These are phyloP conservation scores for Ophiognomonia clavigignenti-juglandacearum DNA, from an alignment of 2,329 filamentous ascomycete genomes.

Conservation along the genomic window DNA sequence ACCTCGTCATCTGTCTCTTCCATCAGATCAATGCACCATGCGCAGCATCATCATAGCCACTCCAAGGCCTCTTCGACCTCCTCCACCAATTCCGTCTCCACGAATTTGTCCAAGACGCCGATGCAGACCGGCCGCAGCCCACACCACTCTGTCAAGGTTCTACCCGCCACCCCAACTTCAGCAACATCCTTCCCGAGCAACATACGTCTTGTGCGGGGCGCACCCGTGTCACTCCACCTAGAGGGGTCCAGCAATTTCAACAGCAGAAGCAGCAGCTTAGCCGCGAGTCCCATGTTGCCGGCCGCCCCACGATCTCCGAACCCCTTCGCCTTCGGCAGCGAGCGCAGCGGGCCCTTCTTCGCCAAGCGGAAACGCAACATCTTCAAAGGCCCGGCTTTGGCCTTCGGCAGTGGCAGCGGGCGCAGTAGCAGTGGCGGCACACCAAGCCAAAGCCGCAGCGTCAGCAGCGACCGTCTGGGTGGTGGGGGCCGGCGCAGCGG, in stretches of 20 bases:
- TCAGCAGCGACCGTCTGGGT: constrained; percentile 56
- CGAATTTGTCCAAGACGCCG: constrained; percentile 62
- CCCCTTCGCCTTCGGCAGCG: constrained; percentile 39
- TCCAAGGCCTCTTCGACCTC: constrained; percentile 94
- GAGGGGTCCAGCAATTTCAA: constrained; percentile 41
- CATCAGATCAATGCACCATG: constrained; percentile 81
- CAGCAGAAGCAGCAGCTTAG: constrained; percentile 24
- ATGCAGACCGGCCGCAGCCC: constrained; percentile 65
- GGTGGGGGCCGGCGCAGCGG: constrained; percentile 58
- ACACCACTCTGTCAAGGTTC: constrained; percentile 89
- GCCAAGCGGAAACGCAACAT: constrained; percentile 76
- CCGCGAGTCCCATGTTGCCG: constrained; percentile 29
- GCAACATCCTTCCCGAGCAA: constrained; percentile 70
- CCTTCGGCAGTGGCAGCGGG: constrained; percentile 37
- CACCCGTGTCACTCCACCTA: constrained; percentile 49
- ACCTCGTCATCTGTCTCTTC: constrained; percentile 94
- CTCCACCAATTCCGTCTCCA: constrained; percentile 69
- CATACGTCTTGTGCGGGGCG: constrained; percentile 71
- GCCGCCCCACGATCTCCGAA: constrained; percentile 45
- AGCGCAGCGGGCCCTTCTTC: constrained; percentile 53
- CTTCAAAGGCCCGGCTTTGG: constrained; percentile 74
- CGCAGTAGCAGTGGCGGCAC: constrained; percentile 31
- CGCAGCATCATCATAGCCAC: constrained; percentile 68
- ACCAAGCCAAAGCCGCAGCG: constrained; percentile 43
- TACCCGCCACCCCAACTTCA: constrained; percentile 79